Percentiles rank a stretch among this genome's conserved stretches.
These are phyloP conservation scores for Acer campestre DNA, from an alignment of 345 rosid genomes.

Conservation along the genomic window DNA sequence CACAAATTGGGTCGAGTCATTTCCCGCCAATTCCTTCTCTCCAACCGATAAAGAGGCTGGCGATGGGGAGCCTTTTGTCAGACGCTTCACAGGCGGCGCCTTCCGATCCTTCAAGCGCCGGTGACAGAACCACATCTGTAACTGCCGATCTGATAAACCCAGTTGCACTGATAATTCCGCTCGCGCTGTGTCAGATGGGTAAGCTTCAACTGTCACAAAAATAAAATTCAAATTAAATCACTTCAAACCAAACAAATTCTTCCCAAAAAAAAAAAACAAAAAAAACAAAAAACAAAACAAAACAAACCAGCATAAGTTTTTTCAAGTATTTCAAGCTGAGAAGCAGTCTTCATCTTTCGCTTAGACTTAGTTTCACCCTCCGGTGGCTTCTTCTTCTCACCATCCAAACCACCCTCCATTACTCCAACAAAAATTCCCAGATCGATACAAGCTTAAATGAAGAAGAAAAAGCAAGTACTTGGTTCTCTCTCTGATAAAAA, in stretches of 20 bases:
- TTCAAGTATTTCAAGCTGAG: conserved; percentile 85
- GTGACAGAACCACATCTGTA: conserved; percentile 99
- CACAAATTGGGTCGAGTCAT: background rate
- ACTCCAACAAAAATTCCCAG: conserved; percentile 6
- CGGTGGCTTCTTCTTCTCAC: conserved; percentile 58
- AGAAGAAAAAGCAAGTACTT: background rate
- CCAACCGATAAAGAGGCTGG: conserved; percentile 10
- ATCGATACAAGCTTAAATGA: background rate
- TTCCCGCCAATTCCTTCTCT: conserved; percentile 34
- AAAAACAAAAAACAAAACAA: background rate
- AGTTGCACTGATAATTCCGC: conserved; percentile 74
- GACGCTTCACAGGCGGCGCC: conserved; percentile 51
- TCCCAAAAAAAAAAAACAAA: background rate
- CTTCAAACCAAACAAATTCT: background rate
- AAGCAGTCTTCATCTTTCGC: conserved; percentile 92
- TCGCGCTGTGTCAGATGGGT: conserved; percentile 75
- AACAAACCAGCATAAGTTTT: conserved; percentile 71
- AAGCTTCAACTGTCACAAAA: conserved; percentile 55
- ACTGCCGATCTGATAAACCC: conserved; percentile 83
- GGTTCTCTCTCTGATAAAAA: background rate
- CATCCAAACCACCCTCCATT: conserved; percentile 59
- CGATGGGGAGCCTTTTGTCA: conserved; percentile 44
- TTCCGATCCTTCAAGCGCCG: conserved; percentile 88
- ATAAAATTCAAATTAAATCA: conserved; percentile 6
- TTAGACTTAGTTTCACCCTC: conserved; percentile 73